Conservation (phyloP, 371 early-diverging fungal species). For the Umbelopsis sp. region DNA sequence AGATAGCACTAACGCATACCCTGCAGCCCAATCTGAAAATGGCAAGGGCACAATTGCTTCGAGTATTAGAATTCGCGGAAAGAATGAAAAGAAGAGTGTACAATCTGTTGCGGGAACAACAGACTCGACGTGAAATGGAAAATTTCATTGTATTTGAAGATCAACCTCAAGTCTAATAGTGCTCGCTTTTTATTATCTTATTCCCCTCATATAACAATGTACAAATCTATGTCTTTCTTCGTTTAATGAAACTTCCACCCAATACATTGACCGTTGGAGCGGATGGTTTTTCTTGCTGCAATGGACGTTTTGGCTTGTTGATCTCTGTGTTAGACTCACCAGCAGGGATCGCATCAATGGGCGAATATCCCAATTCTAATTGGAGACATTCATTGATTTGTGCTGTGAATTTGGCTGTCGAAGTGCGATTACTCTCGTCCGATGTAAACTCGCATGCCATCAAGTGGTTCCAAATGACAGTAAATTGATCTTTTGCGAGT, state of each 20-base stretch:
- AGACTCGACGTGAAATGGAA: conserved; percentile 45
- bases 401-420: conserved; percentile 15
- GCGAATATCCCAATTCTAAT: neutral
- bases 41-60: conserved; percentile 42
- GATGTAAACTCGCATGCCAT: conserved; percentile 34
- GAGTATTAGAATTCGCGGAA: conserved; percentile 47
- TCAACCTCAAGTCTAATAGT: conserved; percentile 1
- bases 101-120: conserved; percentile 42
- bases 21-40: conserved; percentile 50
- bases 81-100: conserved; percentile 45
- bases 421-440: conserved; percentile 18
- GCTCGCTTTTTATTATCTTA: neutral
- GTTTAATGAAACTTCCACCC: conserved; percentile 9
- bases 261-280: conserved; percentile 13
- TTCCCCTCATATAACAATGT: neutral
- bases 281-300: conserved; percentile 2
- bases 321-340: neutral
- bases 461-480: conserved; percentile 35
- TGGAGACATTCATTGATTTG: neutral
- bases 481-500: conserved; percentile 22
- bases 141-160: conserved; percentile 49
- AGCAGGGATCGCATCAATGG: neutral
- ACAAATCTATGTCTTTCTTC: neutral
- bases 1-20: neutral
- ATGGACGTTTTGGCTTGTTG: neutral